Base-by-base conservation (phyloP, 495 filamentous ascomycete genomes). In the Arthonia radiata region DNA sequence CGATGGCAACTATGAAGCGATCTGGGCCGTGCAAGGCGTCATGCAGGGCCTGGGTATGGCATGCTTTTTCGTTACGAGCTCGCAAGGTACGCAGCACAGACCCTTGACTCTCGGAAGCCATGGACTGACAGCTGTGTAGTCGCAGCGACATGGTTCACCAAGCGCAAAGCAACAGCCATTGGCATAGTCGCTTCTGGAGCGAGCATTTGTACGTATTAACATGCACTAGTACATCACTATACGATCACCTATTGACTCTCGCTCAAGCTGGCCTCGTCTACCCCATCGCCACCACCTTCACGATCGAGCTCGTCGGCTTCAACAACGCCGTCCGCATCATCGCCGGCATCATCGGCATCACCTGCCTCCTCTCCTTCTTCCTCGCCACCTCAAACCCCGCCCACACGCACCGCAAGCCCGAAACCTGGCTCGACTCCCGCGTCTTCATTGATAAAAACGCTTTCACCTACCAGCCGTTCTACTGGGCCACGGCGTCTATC, bases 111-210 rank as follows among this genome's bases (percentile, higher is more conserved):
- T 12, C 6, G 14, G 28, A 25, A 25, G 4, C 11, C 19, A 13
- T 7, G 3, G 13, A 22, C 36, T 32, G 15, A 37, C 27, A 8
- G 4, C 8, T 29, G 3, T 5, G n/a, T 4, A 29, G 52, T 54
- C 13, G 42, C 40, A 25, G 35, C 38, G 1, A 49, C 45, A 13
- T 57, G 52, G 52, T 54, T 54, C 29, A 36, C 33, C 6, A 27
- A 39, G 7, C 39, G 34, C 15, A 52, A 43, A 27, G 39, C 41
- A 8, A 32, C 53, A 13, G 52, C 49, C 6, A 40, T 53, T 5
- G 52, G 52, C 15, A 40, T 57, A 15, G 49, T 54, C 1, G 48
- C 52, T 3, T 42, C 42, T 16, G 53, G 53, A 24, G 52, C 53
- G 15, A 49, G 44, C 30, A 29, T 48, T 27, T 35, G 43, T 29